These are phyloP conservation scores for Penicillium capsulatum DNA, from an alignment of 2,329 filamentous ascomycete species.

Conservation along the genomic window DNA sequence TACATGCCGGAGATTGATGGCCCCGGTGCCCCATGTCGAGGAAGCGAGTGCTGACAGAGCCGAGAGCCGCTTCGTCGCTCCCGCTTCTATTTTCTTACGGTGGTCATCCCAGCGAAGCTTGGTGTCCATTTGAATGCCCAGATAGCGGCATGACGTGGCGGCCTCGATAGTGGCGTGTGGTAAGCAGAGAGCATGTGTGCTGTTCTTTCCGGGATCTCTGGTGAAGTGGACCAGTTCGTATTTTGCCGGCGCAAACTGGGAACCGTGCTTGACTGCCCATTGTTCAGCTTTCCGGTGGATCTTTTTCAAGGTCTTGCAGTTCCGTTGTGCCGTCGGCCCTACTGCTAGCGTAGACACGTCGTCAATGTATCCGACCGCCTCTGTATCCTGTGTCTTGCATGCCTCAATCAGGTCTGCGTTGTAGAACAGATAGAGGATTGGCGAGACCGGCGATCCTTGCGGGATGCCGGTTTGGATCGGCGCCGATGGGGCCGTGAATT, in stretches of 20 bases:
- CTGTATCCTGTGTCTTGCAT: background rate
- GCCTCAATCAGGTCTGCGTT: conserved; percentile 23
- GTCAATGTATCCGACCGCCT: background rate
- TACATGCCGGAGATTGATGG: too few species aligned
- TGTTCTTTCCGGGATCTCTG: too few species aligned
- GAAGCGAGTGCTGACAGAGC: too few species aligned
- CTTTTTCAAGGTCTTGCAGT: background rate
- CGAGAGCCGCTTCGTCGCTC: too few species aligned
- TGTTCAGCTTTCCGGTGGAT: background rate
- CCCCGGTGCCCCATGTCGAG: too few species aligned
- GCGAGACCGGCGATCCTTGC: conserved; percentile 22
- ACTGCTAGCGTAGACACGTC: background rate
- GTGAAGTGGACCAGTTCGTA: background rate
- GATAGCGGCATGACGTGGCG: background rate
- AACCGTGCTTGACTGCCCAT: background rate
- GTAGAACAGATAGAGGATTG: conserved; percentile 27
- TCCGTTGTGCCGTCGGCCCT: background rate
- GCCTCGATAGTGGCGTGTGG: conserved; percentile 1
- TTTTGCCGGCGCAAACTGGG: background rate
- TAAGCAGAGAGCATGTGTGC: too few species aligned
- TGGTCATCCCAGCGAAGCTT: too few species aligned
- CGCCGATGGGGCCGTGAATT: background rate
- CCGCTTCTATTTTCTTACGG: too few species aligned
- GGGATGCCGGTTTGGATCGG: conserved; percentile 15
- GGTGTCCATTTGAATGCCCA: too few species aligned